Evolutionary conservation across 164 flowering plant species (phyloP), one percentile per base, ranked within the genome.

Genomic region (Santalum album): DNA sequence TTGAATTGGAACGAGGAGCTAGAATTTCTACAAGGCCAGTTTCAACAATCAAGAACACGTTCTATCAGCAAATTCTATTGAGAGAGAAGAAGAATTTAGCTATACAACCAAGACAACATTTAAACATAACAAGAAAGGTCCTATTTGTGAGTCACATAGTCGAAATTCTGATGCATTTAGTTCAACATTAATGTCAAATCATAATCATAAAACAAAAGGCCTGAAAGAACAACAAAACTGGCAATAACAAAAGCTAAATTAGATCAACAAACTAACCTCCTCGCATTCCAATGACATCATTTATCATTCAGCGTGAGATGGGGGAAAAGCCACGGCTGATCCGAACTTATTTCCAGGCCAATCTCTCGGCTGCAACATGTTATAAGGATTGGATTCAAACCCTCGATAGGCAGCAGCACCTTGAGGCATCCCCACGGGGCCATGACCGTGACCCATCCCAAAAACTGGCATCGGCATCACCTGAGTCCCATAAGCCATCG

Each of bases 301-400:
- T 72, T 67, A 20, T 77, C 74, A 66, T 48, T 69, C n/a, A 73
- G 67, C 55, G 62, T 51, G 46, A 54, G 68, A 49, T 3, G 55
- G 69, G 12, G 69, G 72, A 54, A 69, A 67, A 0, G 71, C 60
- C 56, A 66, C 55, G 14, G 64, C 43, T 1, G 76, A 64, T 25
- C 74, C 77, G 39, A 65, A 74, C 23, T 59, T 72, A 68, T 72
- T 74, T 53, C 66, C 75, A 19, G 78, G 60, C 86, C 83, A 76
- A 44, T 78, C 80, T 49, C 75, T 64, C 69, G 77, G 86, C 59
- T 78, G 83, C 67, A 49, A 12, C 64, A 69, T 69, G 54, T 51
- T 60, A 51, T 59, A 63, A 17, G 70, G 70, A 58, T 73, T 69
- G 18, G 67, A 54, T 27, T 78, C 77, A 27, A 63, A 78, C 19